Evolutionary conservation across 768 basidiomycete species (phyloP).

Genomic region (Pleurotus platypus): DNA sequence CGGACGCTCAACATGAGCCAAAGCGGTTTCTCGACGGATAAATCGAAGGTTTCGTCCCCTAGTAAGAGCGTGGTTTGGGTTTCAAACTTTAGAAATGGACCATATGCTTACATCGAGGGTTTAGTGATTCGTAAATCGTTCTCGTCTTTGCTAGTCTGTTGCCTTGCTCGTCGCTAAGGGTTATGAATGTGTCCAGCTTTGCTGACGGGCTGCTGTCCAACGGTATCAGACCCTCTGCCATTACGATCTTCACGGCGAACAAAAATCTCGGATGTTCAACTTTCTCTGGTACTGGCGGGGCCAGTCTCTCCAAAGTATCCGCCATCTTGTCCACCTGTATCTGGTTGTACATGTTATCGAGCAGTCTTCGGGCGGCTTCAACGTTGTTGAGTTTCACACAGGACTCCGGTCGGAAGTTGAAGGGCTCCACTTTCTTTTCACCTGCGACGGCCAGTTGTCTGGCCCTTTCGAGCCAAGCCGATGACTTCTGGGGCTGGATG

Average conservation of each 20-base stretch:
- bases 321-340: constrained; percentile 87
- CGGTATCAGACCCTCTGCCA: constrained; percentile 85
- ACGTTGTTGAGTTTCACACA: constrained; percentile 99
- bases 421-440: constrained; percentile 92
- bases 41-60: constrained; percentile 98
- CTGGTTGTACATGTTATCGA: constrained; percentile 93
- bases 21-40: constrained; percentile 88
- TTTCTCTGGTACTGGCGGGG: constrained; percentile 74
- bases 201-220: constrained; percentile 73
- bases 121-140: constrained; percentile 87
- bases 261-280: constrained; percentile 65
- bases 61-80: constrained; percentile 12
- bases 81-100: constrained; percentile 5
- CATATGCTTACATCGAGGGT: constrained; percentile 76
- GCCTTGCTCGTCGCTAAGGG: constrained; percentile 89
- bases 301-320: constrained; percentile 50
- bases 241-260: constrained; percentile 90
- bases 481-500: constrained; percentile 80
- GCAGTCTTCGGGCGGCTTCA: constrained; percentile 82
- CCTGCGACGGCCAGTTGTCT: constrained; percentile 69
- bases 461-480: constrained; percentile 86
- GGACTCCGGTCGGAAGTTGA: constrained; percentile 90
- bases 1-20: constrained; percentile 97
- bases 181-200: constrained; percentile 89
- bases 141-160: constrained; percentile 90